These are phyloP conservation scores for Magnaporthales sp. DNA, from an alignment of 2,329 filamentous ascomycete genomes.

Conservation along the genomic window DNA sequence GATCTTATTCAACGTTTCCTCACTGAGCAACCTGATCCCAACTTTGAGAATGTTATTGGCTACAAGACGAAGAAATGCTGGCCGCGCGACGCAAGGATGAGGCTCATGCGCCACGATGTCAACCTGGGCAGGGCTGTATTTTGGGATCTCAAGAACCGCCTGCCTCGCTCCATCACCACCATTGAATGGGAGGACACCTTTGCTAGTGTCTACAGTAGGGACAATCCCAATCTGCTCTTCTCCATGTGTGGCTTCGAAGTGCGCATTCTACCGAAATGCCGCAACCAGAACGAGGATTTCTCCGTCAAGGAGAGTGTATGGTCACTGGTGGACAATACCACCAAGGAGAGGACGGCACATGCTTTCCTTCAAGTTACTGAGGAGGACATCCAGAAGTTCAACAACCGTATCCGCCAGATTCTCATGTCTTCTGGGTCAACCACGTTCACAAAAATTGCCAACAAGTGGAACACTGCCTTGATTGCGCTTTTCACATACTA, in stretches of 20 bases:
- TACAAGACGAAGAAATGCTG: slow-evolving; percentile 99
- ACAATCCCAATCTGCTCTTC: slow-evolving; percentile 95
- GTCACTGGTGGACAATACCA: slow-evolving; percentile 93
- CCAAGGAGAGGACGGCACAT: slow-evolving; percentile 93
- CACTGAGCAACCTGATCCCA: slow-evolving; percentile 95
- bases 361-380: slow-evolving; percentile 97
- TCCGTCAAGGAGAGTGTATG: slow-evolving; percentile 96
- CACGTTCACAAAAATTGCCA: slow-evolving; percentile 98
- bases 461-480: slow-evolving; percentile 98
- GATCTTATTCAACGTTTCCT: slow-evolving; percentile 96
- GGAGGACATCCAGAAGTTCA: slow-evolving; percentile 97
- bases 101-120: slow-evolving; percentile 96
- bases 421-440: slow-evolving; percentile 99
- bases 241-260: slow-evolving; percentile 99
- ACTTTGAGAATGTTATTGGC: slow-evolving; percentile 98
- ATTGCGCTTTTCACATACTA: slow-evolving; percentile 99
- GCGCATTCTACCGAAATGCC: slow-evolving; percentile 86
- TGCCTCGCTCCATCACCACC: slow-evolving; percentile 89
- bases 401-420: slow-evolving; percentile 96
- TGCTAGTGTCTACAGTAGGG: slow-evolving; percentile 92
- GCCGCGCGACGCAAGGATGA: slow-evolving; percentile 96
- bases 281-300: slow-evolving; percentile 94
- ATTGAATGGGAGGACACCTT: slow-evolving; percentile 99
- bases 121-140: slow-evolving; percentile 96
- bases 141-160: slow-evolving; percentile 96